These are phyloP conservation scores for Talaromyces funiculosus DNA, from an alignment of 2,329 filamentous ascomycete genomes.

Conservation along the genomic window DNA sequence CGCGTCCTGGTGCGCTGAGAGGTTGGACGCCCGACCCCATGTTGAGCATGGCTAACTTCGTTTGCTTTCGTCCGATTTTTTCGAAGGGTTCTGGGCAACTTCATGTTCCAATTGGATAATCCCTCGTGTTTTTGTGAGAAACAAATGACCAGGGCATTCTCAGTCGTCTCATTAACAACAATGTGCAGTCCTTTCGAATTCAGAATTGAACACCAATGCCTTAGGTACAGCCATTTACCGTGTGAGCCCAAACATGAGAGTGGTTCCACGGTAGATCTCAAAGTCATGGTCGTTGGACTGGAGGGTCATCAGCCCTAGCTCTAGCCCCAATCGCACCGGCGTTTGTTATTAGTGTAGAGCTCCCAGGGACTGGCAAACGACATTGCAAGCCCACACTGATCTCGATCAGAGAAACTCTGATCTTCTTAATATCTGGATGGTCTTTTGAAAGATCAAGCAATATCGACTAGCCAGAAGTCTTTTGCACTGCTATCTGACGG, in stretches of 20 bases:
- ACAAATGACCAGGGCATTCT: too few relatives aligned
- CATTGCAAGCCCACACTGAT: background rate
- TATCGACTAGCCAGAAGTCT: background rate
- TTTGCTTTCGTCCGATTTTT: background rate
- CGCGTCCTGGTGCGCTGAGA: background rate
- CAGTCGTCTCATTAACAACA: too few relatives aligned
- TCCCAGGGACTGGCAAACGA: background rate
- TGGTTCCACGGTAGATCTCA: background rate
- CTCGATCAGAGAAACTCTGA: background rate
- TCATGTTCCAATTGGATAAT: background rate
- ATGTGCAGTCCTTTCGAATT: too few relatives aligned
- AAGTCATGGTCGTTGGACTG: background rate
- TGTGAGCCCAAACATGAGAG: too few relatives aligned
- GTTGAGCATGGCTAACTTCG: too few relatives aligned
- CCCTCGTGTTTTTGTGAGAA: background rate
- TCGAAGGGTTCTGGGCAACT: background rate
- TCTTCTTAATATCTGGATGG: background rate
- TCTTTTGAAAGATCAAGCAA: background rate
- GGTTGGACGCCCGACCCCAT: background rate
- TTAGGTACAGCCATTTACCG: too few relatives aligned
- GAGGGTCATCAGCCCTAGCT: background rate
- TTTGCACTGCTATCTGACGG: background rate
- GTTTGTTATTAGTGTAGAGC: background rate
- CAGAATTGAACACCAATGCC: too few relatives aligned
- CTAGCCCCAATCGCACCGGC: background rate